A percentile compares a stretch with the other conserved stretches of the same genome.
Evolutionary conservation across 352 stramenopile genomes (phyloP).

Genomic region (Globisporangium takayamanum): DNA sequence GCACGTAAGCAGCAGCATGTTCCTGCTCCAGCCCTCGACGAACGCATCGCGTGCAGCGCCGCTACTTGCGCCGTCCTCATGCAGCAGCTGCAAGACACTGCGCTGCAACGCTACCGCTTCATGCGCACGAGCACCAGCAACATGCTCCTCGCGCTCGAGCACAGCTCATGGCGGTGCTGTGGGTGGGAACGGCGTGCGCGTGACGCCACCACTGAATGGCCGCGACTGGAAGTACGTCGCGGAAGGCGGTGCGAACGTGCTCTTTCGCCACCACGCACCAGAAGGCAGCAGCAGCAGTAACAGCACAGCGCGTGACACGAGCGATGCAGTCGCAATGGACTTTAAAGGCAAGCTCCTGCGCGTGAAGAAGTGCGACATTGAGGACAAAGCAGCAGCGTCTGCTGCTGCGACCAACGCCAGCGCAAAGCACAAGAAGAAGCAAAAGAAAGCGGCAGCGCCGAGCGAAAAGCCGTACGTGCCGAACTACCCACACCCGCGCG

Average conservation of each 20-base stretch:
- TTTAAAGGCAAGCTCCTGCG: conserved; percentile 77
- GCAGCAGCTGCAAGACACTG: not conserved
- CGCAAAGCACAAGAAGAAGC: conserved; percentile 22
- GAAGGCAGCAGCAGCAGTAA: not conserved
- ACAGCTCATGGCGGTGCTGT: not conserved
- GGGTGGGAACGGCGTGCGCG: conserved; percentile 4
- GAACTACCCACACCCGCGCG: conserved; percentile 57
- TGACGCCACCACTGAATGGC: conserved; percentile 24
- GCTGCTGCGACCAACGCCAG: not conserved
- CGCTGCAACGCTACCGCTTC: not conserved
- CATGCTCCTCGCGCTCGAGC: not conserved
- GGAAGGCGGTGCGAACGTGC: conserved; percentile 80
- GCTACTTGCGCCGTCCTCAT: not conserved
- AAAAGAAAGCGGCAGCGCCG: conserved; percentile 1
- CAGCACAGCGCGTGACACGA: not conserved
- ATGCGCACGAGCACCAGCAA: not conserved
- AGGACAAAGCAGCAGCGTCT: conserved; percentile 1
- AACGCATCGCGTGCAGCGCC: not conserved
- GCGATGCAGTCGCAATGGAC: conserved; percentile 12
- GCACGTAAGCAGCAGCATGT: conserved; percentile 19
- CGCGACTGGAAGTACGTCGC: conserved; percentile 85
- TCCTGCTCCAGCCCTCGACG: conserved; percentile 37
- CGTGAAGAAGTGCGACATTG: conserved; percentile 79
- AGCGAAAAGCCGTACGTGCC: conserved; percentile 33
- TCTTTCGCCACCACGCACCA: conserved; percentile 64